phyloP scores from a whole-genome alignment of 192 early-diverging fungal genomes.

The Coemansia sp. region DNA sequence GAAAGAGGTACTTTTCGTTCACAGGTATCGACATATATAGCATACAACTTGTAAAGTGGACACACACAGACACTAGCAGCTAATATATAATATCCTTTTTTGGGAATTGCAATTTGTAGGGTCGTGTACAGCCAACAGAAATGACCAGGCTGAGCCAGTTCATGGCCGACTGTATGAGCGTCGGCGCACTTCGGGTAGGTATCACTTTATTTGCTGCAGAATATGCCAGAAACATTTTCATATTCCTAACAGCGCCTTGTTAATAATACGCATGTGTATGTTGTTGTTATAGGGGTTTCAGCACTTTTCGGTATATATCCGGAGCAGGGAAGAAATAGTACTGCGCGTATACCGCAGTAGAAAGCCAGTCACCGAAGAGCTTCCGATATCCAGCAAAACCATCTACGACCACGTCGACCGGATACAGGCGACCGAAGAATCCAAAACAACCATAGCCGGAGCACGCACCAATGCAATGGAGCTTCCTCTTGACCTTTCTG shows the following conservation, averaged over 20 bases:
- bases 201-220: neutral
- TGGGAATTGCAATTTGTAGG: constrained; percentile 23
- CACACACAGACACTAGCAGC: neutral
- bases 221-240: too few species aligned
- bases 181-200: constrained; percentile 66
- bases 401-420: constrained; percentile 46
- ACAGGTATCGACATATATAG: too few species aligned
- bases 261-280: neutral
- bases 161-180: constrained; percentile 65
- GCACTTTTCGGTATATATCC: constrained; percentile 66
- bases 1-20: neutral
- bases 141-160: constrained; percentile 63
- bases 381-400: constrained; percentile 53
- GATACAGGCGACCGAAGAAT: constrained; percentile 35
- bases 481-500: constrained; percentile 24
- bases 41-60: too few species aligned
- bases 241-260: neutral
- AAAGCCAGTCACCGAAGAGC: constrained; percentile 23
- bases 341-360: constrained; percentile 62
- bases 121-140: constrained; percentile 47
- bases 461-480: constrained; percentile 12
- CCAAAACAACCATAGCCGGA: constrained; percentile 11
- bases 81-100: neutral
- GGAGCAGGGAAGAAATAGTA: constrained; percentile 70
- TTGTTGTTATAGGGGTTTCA: constrained; percentile 59